phyloP scores from a whole-genome alignment of 495 filamentous ascomycete genomes.

The Lepidopterella palustris region DNA sequence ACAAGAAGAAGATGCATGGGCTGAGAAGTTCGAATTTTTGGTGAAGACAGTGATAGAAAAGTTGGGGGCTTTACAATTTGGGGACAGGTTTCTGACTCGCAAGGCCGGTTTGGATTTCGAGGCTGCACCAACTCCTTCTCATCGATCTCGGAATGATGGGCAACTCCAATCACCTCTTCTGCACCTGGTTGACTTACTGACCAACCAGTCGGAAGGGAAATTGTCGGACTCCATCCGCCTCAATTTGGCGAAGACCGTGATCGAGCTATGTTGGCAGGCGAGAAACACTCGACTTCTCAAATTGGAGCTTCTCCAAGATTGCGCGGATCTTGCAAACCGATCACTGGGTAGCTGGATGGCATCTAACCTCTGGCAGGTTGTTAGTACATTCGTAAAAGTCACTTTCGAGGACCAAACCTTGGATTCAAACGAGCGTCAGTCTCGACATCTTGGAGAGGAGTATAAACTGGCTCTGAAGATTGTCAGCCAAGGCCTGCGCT shows the following conservation, averaged over 20 bases:
- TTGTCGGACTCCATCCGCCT: slow-evolving; percentile 18
- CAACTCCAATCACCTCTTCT: slow-evolving; percentile 29
- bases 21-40: slow-evolving; percentile 54
- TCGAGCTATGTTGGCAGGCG: slow-evolving; percentile 16
- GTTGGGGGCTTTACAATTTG: slow-evolving; percentile 69
- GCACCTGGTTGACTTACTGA: slow-evolving; percentile 26
- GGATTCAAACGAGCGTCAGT: slow-evolving; percentile 11
- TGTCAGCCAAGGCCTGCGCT: slow-evolving; percentile 14
- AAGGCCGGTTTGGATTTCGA: slow-evolving; percentile 25
- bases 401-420: slow-evolving; percentile 10
- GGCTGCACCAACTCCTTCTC: slow-evolving; percentile 34
- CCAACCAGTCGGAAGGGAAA: slow-evolving; percentile 17
- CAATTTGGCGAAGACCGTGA: slow-evolving; percentile 7
- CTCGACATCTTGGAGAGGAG: slow-evolving; percentile 23
- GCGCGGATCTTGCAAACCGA: neutral
- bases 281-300: slow-evolving; percentile 19
- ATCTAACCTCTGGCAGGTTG: slow-evolving; percentile 15
- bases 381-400: slow-evolving; percentile 5
- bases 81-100: slow-evolving; percentile 57
- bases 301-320: slow-evolving; percentile 26
- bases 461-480: slow-evolving; percentile 23
- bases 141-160: slow-evolving; percentile 28
- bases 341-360: neutral
- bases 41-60: slow-evolving; percentile 55
- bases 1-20: slow-evolving; percentile 41